phyloP scores from a whole-genome alignment of 2,329 filamentous ascomycete species.

The Apiospora kogelbergensis region DNA sequence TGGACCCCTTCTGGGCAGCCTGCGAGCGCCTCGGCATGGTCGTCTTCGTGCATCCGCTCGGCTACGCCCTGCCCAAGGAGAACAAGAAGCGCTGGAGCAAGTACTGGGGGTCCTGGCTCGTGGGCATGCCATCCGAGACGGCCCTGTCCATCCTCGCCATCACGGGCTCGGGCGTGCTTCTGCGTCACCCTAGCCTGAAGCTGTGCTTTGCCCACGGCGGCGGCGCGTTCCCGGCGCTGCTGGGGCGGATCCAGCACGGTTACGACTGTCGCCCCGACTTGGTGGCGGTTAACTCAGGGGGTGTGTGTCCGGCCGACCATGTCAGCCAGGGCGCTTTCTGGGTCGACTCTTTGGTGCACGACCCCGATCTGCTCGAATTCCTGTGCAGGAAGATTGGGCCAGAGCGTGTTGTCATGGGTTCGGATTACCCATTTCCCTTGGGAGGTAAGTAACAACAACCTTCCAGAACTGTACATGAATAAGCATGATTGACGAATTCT shows the following conservation, averaged over 20 bases:
- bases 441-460: conserved; percentile 20
- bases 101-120: conserved; percentile 35
- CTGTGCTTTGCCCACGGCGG: conserved; percentile 37
- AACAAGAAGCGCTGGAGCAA: conserved; percentile 31
- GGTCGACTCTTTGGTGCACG: conserved; percentile 35
- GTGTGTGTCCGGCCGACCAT: conserved; percentile 30
- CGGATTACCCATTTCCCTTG: conserved; percentile 36
- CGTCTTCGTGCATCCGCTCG: conserved; percentile 35
- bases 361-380: conserved; percentile 34
- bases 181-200: conserved; percentile 29
- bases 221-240: conserved; percentile 34
- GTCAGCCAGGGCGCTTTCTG: conserved; percentile 29
- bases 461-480: not conserved
- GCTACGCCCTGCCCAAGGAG: conserved; percentile 33
- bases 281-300: conserved; percentile 29
- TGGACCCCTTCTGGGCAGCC: conserved; percentile 32
- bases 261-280: conserved; percentile 36
- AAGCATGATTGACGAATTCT: not conserved
- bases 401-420: conserved; percentile 32
- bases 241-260: conserved; percentile 36
- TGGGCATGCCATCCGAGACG: conserved; percentile 37
- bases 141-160: conserved; percentile 33
- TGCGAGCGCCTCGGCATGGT: conserved; percentile 33
- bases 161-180: conserved; percentile 30
- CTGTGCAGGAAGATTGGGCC: conserved; percentile 33